phyloP scores from a whole-genome alignment of 1,139 yeast genomes.

The Petasospora rhodanensis region DNA sequence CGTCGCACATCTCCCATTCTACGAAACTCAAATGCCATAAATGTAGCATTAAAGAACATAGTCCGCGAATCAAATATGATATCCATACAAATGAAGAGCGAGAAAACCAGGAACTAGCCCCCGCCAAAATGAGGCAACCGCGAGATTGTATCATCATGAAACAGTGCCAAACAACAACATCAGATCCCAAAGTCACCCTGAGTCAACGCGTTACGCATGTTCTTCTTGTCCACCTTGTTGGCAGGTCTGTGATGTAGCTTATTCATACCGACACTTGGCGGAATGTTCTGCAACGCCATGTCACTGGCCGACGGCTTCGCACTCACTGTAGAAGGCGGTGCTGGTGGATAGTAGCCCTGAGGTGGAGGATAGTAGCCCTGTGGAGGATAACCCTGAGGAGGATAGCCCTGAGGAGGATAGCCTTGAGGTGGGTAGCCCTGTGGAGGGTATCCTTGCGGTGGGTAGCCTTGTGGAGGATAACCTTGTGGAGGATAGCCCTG shows the following conservation, averaged over 20 bases:
- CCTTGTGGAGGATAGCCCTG: constrained; percentile 12
- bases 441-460: constrained; percentile 14
- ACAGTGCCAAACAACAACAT: neutral
- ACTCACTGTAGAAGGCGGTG: constrained; percentile 5
- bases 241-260: constrained; percentile 22
- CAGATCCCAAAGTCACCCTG: constrained; percentile 28
- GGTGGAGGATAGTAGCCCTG: constrained; percentile 12
- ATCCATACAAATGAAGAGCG: too few species aligned
- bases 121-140: too few species aligned
- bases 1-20: too few species aligned
- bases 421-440: constrained; percentile 17
- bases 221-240: constrained; percentile 19
- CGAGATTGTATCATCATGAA: neutral
- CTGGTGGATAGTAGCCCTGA: constrained; percentile 16
- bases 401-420: constrained; percentile 14
- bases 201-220: constrained; percentile 22
- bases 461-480: constrained; percentile 13
- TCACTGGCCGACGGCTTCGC: constrained; percentile 18
- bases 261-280: constrained; percentile 16
- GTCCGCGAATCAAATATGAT: too few species aligned
- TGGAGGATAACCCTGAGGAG: constrained; percentile 15
- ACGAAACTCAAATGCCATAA: too few species aligned
- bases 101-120: too few species aligned
- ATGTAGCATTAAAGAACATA: too few species aligned
- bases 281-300: constrained; percentile 17